A percentile compares a stretch with the other conserved stretches of the same genome.
Evolutionary conservation across 768 basidiomycete genomes (phyloP).

Genomic region (Lactarius psammicola): DNA sequence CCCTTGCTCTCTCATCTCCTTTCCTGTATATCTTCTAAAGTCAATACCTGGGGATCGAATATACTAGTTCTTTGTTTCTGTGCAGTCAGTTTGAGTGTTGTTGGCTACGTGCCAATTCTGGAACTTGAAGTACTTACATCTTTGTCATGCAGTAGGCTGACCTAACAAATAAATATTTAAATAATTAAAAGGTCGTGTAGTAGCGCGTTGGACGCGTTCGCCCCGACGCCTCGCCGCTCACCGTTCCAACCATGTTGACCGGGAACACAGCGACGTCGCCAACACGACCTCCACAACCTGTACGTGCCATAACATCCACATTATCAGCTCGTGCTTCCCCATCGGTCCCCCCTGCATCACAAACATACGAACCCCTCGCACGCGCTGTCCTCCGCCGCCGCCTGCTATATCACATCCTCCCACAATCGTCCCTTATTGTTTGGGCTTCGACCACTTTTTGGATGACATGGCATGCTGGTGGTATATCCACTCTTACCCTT

Average conservation of each 20-base stretch:
- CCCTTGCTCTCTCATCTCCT: no score
- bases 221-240: neutral
- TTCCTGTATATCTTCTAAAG: no score
- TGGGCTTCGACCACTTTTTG: conserved; percentile 45
- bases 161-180: neutral
- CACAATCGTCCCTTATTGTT: conserved; percentile 48
- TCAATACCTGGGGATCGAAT: no score
- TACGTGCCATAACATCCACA: conserved; percentile 43
- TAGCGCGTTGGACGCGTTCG: neutral
- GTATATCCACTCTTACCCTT: conserved; percentile 35
- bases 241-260: neutral
- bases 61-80: no score
- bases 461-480: conserved; percentile 47
- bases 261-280: conserved; percentile 27
- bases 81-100: no score
- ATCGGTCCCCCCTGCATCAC: conserved; percentile 53
- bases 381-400: conserved; percentile 62
- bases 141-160: neutral
- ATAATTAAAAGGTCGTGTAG: neutral
- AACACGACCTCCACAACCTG: conserved; percentile 32
- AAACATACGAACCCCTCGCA: conserved; percentile 63
- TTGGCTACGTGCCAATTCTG: no score
- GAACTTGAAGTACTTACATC: no score
- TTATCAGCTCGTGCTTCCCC: conserved; percentile 50
- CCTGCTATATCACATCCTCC: conserved; percentile 53